A percentile compares a stretch with the other conserved stretches of the same genome.
Evolutionary conservation across 345 rosid species (phyloP).

Genomic region (Salix udensis): DNA sequence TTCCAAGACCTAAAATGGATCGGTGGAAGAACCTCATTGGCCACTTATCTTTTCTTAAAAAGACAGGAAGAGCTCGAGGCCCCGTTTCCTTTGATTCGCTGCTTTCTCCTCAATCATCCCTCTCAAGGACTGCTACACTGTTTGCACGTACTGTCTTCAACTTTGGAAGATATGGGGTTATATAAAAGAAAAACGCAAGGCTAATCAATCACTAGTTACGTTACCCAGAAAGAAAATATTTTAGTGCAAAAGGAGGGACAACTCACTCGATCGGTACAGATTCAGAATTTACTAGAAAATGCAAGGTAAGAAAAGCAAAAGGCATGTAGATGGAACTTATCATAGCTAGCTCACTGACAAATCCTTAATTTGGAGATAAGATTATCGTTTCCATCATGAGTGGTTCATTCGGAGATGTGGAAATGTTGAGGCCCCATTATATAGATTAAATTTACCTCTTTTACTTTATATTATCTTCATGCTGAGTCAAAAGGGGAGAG

Average conservation of each 20-base stretch:
- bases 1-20: not conserved
- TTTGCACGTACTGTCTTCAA: not conserved
- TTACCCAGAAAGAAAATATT: not conserved
- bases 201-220: not conserved
- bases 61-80: not conserved
- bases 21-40: not conserved
- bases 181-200: not conserved
- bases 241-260: not conserved
- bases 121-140: not conserved
- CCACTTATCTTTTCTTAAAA: not conserved
- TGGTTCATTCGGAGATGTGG: not conserved
- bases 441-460: not conserved
- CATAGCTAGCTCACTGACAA: not conserved
- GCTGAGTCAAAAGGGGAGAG: not conserved
- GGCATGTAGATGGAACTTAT: not conserved
- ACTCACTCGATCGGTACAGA: not conserved
- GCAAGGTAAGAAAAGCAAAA: not conserved
- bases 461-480: not conserved
- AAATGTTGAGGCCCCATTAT: not conserved
- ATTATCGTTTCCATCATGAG: not conserved
- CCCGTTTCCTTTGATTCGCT: not conserved
- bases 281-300: not conserved
- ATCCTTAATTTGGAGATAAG: not conserved
- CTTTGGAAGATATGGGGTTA: not conserved
- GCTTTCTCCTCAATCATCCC: not conserved